phyloP scores from a whole-genome alignment of 2,329 filamentous ascomycete genomes.

The Stagonosporopsis vannaccii region DNA sequence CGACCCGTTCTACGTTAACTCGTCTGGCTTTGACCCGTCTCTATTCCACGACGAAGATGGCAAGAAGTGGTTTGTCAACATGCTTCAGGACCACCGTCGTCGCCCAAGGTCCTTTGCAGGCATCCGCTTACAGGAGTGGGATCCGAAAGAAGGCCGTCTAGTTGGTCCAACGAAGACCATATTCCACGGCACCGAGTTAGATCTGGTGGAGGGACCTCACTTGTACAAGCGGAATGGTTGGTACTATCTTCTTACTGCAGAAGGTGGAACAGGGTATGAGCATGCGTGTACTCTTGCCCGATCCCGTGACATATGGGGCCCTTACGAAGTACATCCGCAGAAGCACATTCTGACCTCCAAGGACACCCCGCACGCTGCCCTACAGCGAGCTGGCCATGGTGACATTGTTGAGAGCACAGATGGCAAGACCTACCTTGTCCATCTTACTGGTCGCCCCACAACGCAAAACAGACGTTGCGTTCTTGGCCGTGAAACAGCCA shows the following conservation, averaged over 20 bases:
- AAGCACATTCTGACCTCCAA: constrained; percentile 54
- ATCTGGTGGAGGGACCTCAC: constrained; percentile 48
- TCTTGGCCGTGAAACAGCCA: constrained; percentile 49
- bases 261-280: constrained; percentile 51
- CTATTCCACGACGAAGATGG: constrained; percentile 48
- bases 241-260: constrained; percentile 48
- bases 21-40: constrained; percentile 67
- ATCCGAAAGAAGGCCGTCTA: constrained; percentile 57
- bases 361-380: constrained; percentile 41
- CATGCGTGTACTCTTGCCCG: constrained; percentile 52
- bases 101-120: constrained; percentile 58
- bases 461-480: constrained; percentile 45
- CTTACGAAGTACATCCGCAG: constrained; percentile 50
- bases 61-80: constrained; percentile 49
- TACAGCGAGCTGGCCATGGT: constrained; percentile 48
- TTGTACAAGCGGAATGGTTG: constrained; percentile 47
- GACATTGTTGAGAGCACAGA: constrained; percentile 47
- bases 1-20: constrained; percentile 66
- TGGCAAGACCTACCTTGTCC: constrained; percentile 46
- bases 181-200: constrained; percentile 63
- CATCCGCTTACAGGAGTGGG: constrained; percentile 66
- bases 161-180: constrained; percentile 63
- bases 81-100: constrained; percentile 46
- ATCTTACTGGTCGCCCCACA: constrained; percentile 44
- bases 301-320: constrained; percentile 50